These are phyloP conservation scores for Salinomyces thailandicus DNA, from an alignment of 2,329 filamentous ascomycete genomes.

Conservation along the genomic window DNA sequence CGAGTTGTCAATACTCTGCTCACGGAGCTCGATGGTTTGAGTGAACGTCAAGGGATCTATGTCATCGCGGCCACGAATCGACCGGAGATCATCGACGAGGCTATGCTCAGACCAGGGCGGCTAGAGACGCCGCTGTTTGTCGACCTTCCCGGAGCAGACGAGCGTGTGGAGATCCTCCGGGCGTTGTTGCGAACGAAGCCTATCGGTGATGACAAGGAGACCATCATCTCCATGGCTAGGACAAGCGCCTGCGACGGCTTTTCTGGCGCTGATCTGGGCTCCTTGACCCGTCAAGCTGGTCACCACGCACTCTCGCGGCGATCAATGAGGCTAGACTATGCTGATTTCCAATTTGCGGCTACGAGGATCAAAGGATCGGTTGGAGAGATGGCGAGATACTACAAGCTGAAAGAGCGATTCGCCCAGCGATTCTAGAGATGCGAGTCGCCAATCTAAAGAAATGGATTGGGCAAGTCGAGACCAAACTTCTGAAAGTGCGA, in stretches of 20 bases:
- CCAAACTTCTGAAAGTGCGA: no score
- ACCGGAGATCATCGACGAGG: conserved; percentile 91
- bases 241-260: conserved; percentile 62
- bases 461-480: no score
- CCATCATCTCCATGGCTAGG: conserved; percentile 50
- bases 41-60: conserved; percentile 68
- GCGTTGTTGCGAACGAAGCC: conserved; percentile 51
- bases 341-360: conserved; percentile 37
- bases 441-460: no score
- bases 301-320: conserved; percentile 44
- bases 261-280: conserved; percentile 57
- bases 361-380: conserved; percentile 41
- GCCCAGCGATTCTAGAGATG: conserved; percentile 5
- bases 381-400: conserved; percentile 48
- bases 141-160: conserved; percentile 66
- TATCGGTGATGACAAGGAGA: conserved; percentile 25
- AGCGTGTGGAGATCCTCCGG: conserved; percentile 75
- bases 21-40: conserved; percentile 83
- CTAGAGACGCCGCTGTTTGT: conserved; percentile 84
- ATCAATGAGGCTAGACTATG: conserved; percentile 34
- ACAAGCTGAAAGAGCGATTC: conserved; percentile 38
- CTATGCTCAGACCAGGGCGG: conserved; percentile 84
- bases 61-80: conserved; percentile 92
- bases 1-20: conserved; percentile 91
- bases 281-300: conserved; percentile 49